phyloP scores from a whole-genome alignment of 1,284 basidiomycete species.

The Sporisorium iseilematis-ciliati region DNA sequence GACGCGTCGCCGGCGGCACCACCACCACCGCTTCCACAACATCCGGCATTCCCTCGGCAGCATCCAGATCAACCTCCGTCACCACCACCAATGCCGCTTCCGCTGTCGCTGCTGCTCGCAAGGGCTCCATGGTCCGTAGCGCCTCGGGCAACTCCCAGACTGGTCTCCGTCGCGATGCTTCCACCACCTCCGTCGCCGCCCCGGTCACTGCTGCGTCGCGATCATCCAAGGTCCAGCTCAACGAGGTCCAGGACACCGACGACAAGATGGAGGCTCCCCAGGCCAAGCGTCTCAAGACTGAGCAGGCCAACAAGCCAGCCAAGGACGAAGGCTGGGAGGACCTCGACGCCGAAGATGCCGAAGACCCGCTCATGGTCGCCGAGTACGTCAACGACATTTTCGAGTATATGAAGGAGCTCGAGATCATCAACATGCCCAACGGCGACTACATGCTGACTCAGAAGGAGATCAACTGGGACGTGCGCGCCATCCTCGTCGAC shows the following conservation, averaged over 20 bases:
- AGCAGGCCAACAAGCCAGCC: slow-evolving; percentile 47
- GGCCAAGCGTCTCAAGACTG: slow-evolving; percentile 55
- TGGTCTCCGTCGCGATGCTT: slow-evolving; percentile 32
- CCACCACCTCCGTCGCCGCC: slow-evolving; percentile 20
- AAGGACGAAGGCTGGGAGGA: slow-evolving; percentile 80
- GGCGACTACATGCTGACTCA: slow-evolving; percentile 66
- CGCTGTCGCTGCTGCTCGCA: slow-evolving; percentile 31
- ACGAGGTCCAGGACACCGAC: slow-evolving; percentile 38
- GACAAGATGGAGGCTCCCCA: slow-evolving; percentile 53
- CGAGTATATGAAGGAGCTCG: slow-evolving; percentile 83
- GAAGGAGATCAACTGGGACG: slow-evolving; percentile 66
- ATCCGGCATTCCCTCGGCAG: slow-evolving; percentile 30
- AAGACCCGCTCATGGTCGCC: slow-evolving; percentile 95
- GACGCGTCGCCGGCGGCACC: slow-evolving; percentile 41
- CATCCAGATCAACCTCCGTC: slow-evolving; percentile 30
- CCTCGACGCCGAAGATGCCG: slow-evolving; percentile 90
- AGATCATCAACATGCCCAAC: slow-evolving; percentile 72
- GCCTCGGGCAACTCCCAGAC: slow-evolving; percentile 43
- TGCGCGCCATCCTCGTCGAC: slow-evolving; percentile 89
- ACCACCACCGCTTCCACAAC: slow-evolving; percentile 33
- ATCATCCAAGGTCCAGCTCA: slow-evolving; percentile 41
- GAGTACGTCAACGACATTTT: slow-evolving; percentile 97
- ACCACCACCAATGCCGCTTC: slow-evolving; percentile 11
- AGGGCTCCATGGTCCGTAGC: slow-evolving; percentile 44
- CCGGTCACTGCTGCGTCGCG: slow-evolving; percentile 16